Base-by-base conservation (phyloP, 345 rosid genomes). In the Eucalyptus curtisii region DNA sequence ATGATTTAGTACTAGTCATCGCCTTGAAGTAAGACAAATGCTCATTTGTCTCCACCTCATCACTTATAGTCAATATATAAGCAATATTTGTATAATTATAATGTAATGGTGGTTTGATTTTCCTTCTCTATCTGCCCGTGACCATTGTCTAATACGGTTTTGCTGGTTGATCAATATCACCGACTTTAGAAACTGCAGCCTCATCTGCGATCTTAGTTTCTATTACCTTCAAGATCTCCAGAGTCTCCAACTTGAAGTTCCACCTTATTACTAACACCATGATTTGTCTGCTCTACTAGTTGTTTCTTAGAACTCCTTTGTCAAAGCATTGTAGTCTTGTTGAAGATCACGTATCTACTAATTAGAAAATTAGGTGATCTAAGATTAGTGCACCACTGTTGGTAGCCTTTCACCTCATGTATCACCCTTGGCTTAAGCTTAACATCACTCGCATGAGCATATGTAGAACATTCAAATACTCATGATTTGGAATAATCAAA, bases 141-240 rank as follows among this genome's bases (percentile, higher is more conserved):
- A 55, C 61, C 30, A 24, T 24, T 55, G 1, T 55, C 30, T 55
- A 1, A 6, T 24, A 10, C 61, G 1, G 2, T 24, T 55, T 8
- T 0, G 6, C 6, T 55, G 1, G 61, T 55, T 55, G 61, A 55
- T 55, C 61, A 10, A 55, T 24, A 55, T 55, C 61, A 55, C 3
- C 0, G 3, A 55, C 61, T 55, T 55, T 55, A 4, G 61, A 55
- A 55, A 55, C 2, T 22, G 0, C 12, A 24, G 1, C 30, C 30
- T 55, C 30, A 24, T 55, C 3, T 55, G 0, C 3, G 9, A 1
- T 55, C 1, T 55, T 24, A 55, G 13, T 30, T 30, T 55, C 61
- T 55, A 24, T 55, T 9, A 55, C 13, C 61, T 55, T 24, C 2
- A 13, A 55, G 61, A 24, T 55, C 6, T 55, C 30, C 0, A 19